Evolutionary conservation across 2,329 filamentous ascomycete genomes (phyloP).

Genomic region (Claviceps spartinae): DNA sequence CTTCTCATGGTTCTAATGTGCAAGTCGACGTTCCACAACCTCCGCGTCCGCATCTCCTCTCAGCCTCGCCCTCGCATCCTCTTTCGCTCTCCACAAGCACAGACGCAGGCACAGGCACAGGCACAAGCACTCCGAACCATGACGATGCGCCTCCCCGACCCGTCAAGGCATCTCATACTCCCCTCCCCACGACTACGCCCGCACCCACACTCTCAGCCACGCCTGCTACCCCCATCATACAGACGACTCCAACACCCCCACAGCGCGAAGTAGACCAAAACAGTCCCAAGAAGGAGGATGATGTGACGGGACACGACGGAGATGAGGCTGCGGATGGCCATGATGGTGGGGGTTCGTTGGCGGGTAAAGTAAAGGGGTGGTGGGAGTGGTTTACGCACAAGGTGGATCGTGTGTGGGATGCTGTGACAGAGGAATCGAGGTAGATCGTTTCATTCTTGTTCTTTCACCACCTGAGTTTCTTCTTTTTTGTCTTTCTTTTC

Average conservation of each 20-base stretch:
- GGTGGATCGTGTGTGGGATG: conserved; percentile 31
- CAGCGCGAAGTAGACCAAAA: not conserved
- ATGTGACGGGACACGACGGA: not conserved
- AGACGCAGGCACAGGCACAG: not conserved
- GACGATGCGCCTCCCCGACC: not conserved
- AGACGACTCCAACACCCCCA: not conserved
- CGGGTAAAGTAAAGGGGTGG: conserved; percentile 22
- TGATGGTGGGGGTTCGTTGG: conserved; percentile 12
- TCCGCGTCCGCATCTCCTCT: conserved; percentile 16
- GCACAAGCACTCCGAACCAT: not conserved
- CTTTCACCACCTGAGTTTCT: too few relatives aligned
- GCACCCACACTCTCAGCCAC: not conserved
- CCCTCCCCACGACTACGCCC: not conserved
- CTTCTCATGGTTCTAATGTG: not conserved
- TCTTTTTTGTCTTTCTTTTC: too few relatives aligned
- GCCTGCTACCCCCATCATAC: not conserved
- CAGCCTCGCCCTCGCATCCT: conserved; percentile 28
- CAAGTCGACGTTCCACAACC: not conserved
- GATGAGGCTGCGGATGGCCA: conserved; percentile 5
- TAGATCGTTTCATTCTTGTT: not conserved
- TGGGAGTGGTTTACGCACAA: conserved; percentile 41
- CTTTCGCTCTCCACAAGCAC: not conserved
- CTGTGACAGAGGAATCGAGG: conserved; percentile 19
- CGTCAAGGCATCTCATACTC: not conserved
- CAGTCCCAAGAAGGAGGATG: not conserved